Evolutionary conservation across 352 stramenopile genomes (phyloP).

Genomic region (Globisporangium spiculum): DNA sequence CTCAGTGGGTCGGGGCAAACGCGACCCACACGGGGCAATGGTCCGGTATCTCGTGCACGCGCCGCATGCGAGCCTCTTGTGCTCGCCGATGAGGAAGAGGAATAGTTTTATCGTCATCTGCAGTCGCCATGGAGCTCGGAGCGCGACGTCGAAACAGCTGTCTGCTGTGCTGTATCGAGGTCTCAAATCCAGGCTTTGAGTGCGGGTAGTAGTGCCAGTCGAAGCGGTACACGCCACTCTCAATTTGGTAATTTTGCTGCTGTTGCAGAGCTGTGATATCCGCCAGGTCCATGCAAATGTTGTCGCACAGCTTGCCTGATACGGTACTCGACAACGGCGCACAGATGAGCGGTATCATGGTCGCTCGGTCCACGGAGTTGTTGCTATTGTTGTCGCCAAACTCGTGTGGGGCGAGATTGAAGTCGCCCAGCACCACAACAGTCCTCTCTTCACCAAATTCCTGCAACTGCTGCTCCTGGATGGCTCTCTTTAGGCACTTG

Average conservation of each 20-base stretch:
- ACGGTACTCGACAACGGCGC: slow-evolving; percentile 50
- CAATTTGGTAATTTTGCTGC: slow-evolving; percentile 14
- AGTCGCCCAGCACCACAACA: slow-evolving; percentile 58
- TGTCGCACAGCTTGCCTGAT: slow-evolving; percentile 62
- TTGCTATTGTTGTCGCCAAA: slow-evolving; percentile 18
- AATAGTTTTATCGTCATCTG: slow-evolving; percentile 22
- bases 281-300: slow-evolving; percentile 47
- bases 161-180: slow-evolving; percentile 17
- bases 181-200: slow-evolving; percentile 22
- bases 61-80: slow-evolving; percentile 26
- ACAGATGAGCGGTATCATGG: slow-evolving; percentile 39
- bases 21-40: slow-evolving; percentile 66
- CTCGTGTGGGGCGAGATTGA: slow-evolving; percentile 62
- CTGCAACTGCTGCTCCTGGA: slow-evolving; percentile 14
- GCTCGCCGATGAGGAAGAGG: background rate
- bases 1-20: slow-evolving; percentile 15
- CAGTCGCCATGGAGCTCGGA: slow-evolving; percentile 13
- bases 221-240: slow-evolving; percentile 55
- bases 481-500: slow-evolving; percentile 25
- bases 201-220: slow-evolving; percentile 59
- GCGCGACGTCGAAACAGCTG: background rate
- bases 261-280: slow-evolving; percentile 16
- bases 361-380: slow-evolving; percentile 11
- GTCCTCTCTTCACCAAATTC: slow-evolving; percentile 16
- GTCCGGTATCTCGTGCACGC: slow-evolving; percentile 52